Evolutionary conservation across 2,329 filamentous ascomycete genomes (phyloP), one percentile per base, ranked within the genome.

Genomic region (Venturiaceae sp.): DNA sequence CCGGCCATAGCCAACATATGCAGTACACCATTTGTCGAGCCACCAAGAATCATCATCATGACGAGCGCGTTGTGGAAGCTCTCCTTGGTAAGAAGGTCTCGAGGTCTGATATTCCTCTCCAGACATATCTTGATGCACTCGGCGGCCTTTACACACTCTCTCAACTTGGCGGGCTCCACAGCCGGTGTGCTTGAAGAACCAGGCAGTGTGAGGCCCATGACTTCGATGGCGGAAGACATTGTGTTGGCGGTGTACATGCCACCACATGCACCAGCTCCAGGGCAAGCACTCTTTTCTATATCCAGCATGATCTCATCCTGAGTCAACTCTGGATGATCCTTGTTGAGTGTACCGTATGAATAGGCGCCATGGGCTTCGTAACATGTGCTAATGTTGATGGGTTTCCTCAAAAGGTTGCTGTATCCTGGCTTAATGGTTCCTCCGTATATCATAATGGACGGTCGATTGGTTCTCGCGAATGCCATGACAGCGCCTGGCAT

Each of bases 211-310:
- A 95, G 78, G 30, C 91, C 91, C 80, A 96, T 90, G 44, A 88
- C 89, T 75, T 96, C 90, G 63, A 95, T 90, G 14, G 88, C 89
- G 0, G 88, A 92, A 3, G 90, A 88, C 89, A 96, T 92, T 26
- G 90, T 95, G 74, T 95, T 95, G 63, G 91, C 91, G 0, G 91
- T 96, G 75, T 91, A 96, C 91, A 95, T 95, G 19, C 92, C 90
- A 52, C 90, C 90, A 63, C 90, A 95, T 1, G 89, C 91, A 32
- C 90, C 90, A 1, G 84, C 41, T 8, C 83, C 83, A 1, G 87
- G 87, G 69, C 91, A 95, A 2, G 90, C 85, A 66, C 94, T 81
- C 62, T 77, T 78, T 74, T 92, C 88, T 53, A 95, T 83, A 69
- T 96, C 92, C 30, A 87, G 83, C 76, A 95, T 83, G 58, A 95